Base-by-base conservation (phyloP, 2,329 filamentous ascomycete species). In the Akanthomyces dipterigenus region DNA sequence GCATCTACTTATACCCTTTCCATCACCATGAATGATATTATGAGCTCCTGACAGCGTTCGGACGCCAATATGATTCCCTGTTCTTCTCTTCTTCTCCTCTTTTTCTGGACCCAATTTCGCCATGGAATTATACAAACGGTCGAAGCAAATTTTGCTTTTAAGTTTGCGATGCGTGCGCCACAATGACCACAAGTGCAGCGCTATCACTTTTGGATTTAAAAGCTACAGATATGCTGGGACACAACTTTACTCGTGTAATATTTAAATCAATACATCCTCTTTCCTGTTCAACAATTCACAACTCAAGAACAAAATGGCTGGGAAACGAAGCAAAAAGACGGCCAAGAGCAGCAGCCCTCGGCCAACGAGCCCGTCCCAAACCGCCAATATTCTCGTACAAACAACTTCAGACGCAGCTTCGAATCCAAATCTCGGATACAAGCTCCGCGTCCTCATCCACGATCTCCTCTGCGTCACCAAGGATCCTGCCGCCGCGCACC, bases 381-480 rank as follows among this genome's bases (percentile, higher is more conserved):
- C 26, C 9, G 0, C n/a, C 12, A 16, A 28, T 26, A 14, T 31
- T 26, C 20, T 12, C 3, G 18, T 9, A 34, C 38, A 6, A 31
- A n/a, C 53, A 24, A 34, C 26, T 2, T 55, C 24, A 22, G 4
- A 4, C 26, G 24, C 14, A 6, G 14, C 14, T 8, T 16, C 16
- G 16, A 20, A 18, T 26, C 22, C 34, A 3, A 12, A 5, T 28
- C 54, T 66, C 2, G 62, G 63, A 4, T 63, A 63, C 62, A 66
- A 62, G 38, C 6, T 63, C 18, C 63, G 62, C 6, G 59, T 64
- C 2, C 53, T 64, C 9, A 42, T 65, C 1, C 55, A 64, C 42
- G 61, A 66, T 36, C 54, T 64, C 40, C 51, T 61, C 11, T 50
- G 56, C 16, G 24, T 66, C 14, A 34, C 55, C 16, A 63, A 63